Conservation (phyloP, 495 filamentous ascomycete species). For the Talaromyces borbonicus region DNA sequence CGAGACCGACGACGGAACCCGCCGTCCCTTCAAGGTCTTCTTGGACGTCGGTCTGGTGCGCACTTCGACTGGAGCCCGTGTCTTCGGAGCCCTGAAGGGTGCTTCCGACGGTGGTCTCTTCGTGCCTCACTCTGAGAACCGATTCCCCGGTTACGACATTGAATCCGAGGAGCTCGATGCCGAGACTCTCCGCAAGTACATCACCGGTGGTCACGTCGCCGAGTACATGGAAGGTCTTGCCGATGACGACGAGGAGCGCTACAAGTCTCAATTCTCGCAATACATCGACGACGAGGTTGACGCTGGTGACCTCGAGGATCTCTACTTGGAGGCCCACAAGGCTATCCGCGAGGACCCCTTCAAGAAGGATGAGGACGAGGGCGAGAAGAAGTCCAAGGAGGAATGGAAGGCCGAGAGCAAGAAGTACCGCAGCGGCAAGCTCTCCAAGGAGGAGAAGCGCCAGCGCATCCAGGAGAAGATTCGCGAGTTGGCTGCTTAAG, state of each 20-base stretch:
- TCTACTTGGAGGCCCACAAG: constrained; percentile 91
- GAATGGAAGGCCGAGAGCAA: constrained; percentile 92
- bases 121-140: constrained; percentile 96
- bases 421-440: constrained; percentile 72
- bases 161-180: constrained; percentile 96
- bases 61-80: constrained; percentile 93
- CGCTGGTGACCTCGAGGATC: constrained; percentile 93
- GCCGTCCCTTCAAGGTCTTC: constrained; percentile 97
- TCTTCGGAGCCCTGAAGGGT: constrained; percentile 99
- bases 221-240: constrained; percentile 99
- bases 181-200: constrained; percentile 97
- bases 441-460: constrained; percentile 68
- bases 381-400: constrained; percentile 83
- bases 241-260: constrained; percentile 99
- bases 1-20: constrained; percentile 71
- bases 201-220: constrained; percentile 93
- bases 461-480: constrained; percentile 83
- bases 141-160: constrained; percentile 97
- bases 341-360: constrained; percentile 96
- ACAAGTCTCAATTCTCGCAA: constrained; percentile 92
- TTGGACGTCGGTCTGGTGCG: constrained; percentile 94
- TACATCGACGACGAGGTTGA: constrained; percentile 96
- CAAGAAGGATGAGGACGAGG: constrained; percentile 80
- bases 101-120: constrained; percentile 96
- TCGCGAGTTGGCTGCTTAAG: constrained; percentile 45